These are phyloP conservation scores for Drosera spatulata DNA, from an alignment of 179 eudicot species.

Conservation along the genomic window DNA sequence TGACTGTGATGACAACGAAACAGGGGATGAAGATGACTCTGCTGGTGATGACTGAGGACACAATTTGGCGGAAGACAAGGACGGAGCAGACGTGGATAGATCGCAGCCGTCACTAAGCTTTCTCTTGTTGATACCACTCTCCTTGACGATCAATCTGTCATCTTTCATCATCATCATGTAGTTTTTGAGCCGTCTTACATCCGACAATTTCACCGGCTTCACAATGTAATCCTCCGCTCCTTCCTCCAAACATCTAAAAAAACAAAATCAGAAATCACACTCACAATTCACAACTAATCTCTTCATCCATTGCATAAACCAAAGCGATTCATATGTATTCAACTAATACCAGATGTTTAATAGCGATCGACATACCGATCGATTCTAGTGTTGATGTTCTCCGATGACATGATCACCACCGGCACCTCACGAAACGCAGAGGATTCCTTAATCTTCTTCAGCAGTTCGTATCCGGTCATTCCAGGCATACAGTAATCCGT, in stretches of 20 bases:
- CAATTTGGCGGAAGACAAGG: too few species aligned
- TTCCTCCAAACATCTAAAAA: conserved; percentile 93
- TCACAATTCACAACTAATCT: too few species aligned
- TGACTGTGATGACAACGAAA: conserved; percentile 17
- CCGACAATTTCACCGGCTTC: conserved; percentile 72
- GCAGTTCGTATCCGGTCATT: conserved; percentile 87
- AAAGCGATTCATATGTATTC: too few species aligned
- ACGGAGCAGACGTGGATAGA: conserved; percentile 8
- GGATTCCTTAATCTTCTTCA: conserved; percentile 83
- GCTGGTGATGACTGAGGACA: neutral
- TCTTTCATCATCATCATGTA: conserved; percentile 65
- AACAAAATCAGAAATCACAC: too few species aligned
- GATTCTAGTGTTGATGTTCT: conserved; percentile 60
- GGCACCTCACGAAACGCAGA: conserved; percentile 63
- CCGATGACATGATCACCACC: conserved; percentile 91
- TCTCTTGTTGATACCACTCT: conserved; percentile 37
- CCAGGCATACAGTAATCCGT: conserved; percentile 97
- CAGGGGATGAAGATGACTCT: conserved; percentile 13
- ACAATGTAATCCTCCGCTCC: conserved; percentile 89
- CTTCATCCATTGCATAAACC: too few species aligned
- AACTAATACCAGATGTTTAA: too few species aligned
- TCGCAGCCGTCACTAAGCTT: conserved; percentile 42
- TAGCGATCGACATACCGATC: conserved; percentile 36
- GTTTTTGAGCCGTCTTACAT: conserved; percentile 57
- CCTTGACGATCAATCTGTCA: conserved; percentile 15